A percentile compares a stretch with the other conserved stretches of the same genome.
Conservation (phyloP, 164 flowering plant species). For the Berberis vulgaris region DNA sequence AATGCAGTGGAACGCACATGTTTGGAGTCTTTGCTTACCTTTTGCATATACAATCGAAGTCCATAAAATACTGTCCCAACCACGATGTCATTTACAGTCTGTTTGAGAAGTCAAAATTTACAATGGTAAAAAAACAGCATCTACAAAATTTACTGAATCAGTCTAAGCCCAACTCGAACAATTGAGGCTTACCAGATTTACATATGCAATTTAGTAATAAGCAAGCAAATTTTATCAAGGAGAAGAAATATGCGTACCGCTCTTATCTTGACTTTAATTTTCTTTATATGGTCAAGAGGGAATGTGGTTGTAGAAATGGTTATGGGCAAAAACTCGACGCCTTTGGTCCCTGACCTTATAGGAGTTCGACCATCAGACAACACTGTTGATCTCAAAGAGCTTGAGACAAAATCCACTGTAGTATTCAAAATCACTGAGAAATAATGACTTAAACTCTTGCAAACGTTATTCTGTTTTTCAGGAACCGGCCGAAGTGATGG, state of each 20-base stretch:
- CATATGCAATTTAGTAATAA: background rate
- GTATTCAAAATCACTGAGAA: slow-evolving; percentile 17
- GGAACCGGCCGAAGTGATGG: slow-evolving; percentile 20
- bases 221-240: background rate
- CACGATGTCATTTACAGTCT: slow-evolving; percentile 59
- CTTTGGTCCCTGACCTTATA: slow-evolving; percentile 29
- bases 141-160: no score
- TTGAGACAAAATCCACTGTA: slow-evolving; percentile 30
- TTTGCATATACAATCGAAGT: slow-evolving; percentile 46
- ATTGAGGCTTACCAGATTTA: background rate
- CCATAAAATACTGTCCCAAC: slow-evolving; percentile 44
- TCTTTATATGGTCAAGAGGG: slow-evolving; percentile 37
- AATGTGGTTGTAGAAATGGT: slow-evolving; percentile 27
- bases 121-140: no score
- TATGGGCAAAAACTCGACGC: slow-evolving; percentile 32
- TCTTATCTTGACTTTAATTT: slow-evolving; percentile 39
- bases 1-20: slow-evolving; percentile 29
- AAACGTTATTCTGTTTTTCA: background rate
- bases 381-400: slow-evolving; percentile 30
- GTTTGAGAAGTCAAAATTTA: background rate
- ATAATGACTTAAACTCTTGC: slow-evolving; percentile 8
- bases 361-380: slow-evolving; percentile 39
- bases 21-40: slow-evolving; percentile 1
- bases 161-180: background rate
- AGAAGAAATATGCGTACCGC: slow-evolving; percentile 28